Percentiles rank a stretch among this genome's conserved stretches.
phyloP scores from a whole-genome alignment of 2,329 filamentous ascomycete species.

The Periglandula ipomoeae region DNA sequence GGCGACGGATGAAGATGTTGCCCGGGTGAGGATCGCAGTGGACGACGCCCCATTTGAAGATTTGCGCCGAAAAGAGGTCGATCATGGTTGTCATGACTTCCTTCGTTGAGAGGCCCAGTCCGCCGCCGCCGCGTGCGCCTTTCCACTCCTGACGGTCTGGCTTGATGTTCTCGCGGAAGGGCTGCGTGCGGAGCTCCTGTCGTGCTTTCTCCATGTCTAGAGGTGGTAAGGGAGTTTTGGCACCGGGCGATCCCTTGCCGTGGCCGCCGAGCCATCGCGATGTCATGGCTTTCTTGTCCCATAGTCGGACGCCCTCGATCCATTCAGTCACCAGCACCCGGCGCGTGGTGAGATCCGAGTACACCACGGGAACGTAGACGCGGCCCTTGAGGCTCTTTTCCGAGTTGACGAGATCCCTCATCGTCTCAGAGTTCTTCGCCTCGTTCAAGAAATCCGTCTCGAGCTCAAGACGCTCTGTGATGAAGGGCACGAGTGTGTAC shows the following conservation, averaged over 20 bases:
- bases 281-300: slow-evolving; percentile 80
- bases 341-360: slow-evolving; percentile 70
- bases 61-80: slow-evolving; percentile 92
- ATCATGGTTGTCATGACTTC: slow-evolving; percentile 96
- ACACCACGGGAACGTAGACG: slow-evolving; percentile 83
- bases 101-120: slow-evolving; percentile 71
- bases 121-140: slow-evolving; percentile 62
- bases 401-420: slow-evolving; percentile 65
- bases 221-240: slow-evolving; percentile 51
- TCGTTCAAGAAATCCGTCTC: slow-evolving; percentile 95
- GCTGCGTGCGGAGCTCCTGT: slow-evolving; percentile 39
- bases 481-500: slow-evolving; percentile 84
- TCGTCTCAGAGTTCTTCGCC: slow-evolving; percentile 76
- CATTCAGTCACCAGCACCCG: slow-evolving; percentile 92
- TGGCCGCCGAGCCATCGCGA: slow-evolving; percentile 70
- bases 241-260: slow-evolving; percentile 68
- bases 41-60: slow-evolving; percentile 93
- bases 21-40: slow-evolving; percentile 97
- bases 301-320: slow-evolving; percentile 89
- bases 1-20: slow-evolving; percentile 89
- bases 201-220: slow-evolving; percentile 39
- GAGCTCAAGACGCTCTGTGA: slow-evolving; percentile 80
- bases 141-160: slow-evolving; percentile 73
- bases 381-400: slow-evolving; percentile 69
- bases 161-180: slow-evolving; percentile 56